Base-by-base conservation (phyloP, 2,329 filamentous ascomycete species). In the Diaporthe amygdali region DNA sequence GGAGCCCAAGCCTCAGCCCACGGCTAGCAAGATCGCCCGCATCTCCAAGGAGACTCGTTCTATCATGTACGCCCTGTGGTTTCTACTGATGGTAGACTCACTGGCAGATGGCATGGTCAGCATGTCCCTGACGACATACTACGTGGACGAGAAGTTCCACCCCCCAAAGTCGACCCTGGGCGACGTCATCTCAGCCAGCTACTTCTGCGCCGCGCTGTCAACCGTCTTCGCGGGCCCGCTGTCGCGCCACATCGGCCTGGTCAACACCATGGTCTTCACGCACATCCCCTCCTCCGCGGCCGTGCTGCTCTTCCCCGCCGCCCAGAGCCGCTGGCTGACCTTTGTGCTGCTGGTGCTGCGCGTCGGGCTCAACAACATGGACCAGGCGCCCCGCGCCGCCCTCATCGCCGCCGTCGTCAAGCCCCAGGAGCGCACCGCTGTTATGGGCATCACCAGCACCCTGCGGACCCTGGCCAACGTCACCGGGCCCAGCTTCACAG, bases 381-480 rank as follows among this genome's bases (percentile, higher is more conserved):
- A 93, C 73, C 91, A 93, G 81, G 90, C 89, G 0, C 91, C 91
- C 0, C 84, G 91, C 2, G 83, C 90, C 0, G 90, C 91, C 0
- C 89, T 93, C 70, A 91, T 93, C 63, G 90, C 91, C 1, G 90
- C 90, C 0, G 89, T 92, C 0, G 90, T 93, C 3, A 87, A 85
- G 73, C 87, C 90, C 0, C 86, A 89, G 68, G 91, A 93, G 79
- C 83, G 91, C 2, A 93, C 91, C 0, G 91, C 90, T 0, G 90
- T 91, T n/a, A 91, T 93, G 89, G 91, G 91, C 15, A 90, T 93
- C 74, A 92, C 90, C 0, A 84, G 82, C 56, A 89, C 89, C 76
- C 71, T 92, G 34, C 83, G 90, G 8, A 92, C 90, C 0, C 76
- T 92, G 14, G 88, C 90, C 0, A 85, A 88, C 72, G 89, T 84